Evolutionary conservation across 305 asterid species (phyloP).

Genomic region (Solanum hybrid): DNA sequence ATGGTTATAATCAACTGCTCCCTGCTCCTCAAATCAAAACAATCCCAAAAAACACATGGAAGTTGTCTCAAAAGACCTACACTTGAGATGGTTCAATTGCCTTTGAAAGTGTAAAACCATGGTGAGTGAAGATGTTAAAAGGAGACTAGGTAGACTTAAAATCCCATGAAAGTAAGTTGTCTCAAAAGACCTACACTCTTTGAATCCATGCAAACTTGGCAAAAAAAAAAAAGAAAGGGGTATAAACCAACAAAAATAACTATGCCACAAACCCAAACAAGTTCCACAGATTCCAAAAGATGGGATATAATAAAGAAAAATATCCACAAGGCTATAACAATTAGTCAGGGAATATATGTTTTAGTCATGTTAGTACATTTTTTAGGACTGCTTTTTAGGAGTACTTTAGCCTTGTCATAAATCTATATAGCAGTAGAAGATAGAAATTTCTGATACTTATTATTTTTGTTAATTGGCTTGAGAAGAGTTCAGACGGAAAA

Average conservation of each 20-base stretch:
- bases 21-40: neutral
- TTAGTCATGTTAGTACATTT: neutral
- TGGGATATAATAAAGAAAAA: neutral
- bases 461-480: neutral
- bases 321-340: neutral
- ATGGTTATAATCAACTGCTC: neutral
- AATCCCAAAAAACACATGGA: neutral
- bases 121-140: neutral
- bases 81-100: neutral
- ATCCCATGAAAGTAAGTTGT: neutral
- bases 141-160: neutral
- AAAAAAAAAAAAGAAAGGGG: neutral
- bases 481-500: neutral
- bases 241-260: neutral
- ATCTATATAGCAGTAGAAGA: neutral
- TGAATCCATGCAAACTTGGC: neutral
- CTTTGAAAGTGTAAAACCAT: neutral
- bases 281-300: neutral
- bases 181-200: neutral
- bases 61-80: neutral
- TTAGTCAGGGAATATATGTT: neutral
- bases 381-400: neutral
- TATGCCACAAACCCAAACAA: neutral
- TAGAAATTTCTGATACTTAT: neutral
- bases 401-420: neutral